Evolutionary conservation across 2,329 filamentous ascomycete species (phyloP).

Genomic region (Fusarium solani-melongenae): DNA sequence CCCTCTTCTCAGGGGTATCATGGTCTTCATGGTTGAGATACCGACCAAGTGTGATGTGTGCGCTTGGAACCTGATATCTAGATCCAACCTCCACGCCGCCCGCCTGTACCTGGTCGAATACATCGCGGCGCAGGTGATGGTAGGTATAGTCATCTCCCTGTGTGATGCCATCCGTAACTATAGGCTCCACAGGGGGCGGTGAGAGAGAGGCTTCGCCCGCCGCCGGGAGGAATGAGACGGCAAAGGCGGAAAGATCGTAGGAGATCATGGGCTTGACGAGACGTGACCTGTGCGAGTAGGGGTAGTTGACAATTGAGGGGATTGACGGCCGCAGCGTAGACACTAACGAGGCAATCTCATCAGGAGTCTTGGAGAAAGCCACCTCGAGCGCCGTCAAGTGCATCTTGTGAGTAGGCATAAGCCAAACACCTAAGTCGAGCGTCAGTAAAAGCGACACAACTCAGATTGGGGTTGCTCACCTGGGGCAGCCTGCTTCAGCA

Average conservation of each 20-base stretch:
- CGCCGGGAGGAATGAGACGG: slow-evolving; percentile 87
- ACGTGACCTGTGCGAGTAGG: slow-evolving; percentile 74
- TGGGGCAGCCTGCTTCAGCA: slow-evolving; percentile 72
- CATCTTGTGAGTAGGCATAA: slow-evolving; percentile 82
- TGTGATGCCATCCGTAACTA: slow-evolving; percentile 48
- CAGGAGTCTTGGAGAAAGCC: slow-evolving; percentile 78
- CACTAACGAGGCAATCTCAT: slow-evolving; percentile 74
- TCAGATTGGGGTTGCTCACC: slow-evolving; percentile 63
- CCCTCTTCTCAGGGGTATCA: slow-evolving; percentile 66
- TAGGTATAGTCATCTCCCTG: slow-evolving; percentile 81
- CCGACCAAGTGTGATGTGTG: slow-evolving; percentile 87
- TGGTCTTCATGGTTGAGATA: slow-evolving; percentile 79
- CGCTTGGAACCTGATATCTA: slow-evolving; percentile 88
- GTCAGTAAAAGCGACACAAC: not conserved
- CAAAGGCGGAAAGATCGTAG: slow-evolving; percentile 86
- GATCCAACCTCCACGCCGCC: slow-evolving; percentile 78
- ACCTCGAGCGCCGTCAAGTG: slow-evolving; percentile 90
- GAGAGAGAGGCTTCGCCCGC: slow-evolving; percentile 64
- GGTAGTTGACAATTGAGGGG: slow-evolving; percentile 72
- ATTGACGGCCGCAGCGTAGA: slow-evolving; percentile 66
- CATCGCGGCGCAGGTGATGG: slow-evolving; percentile 86
- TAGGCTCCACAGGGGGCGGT: slow-evolving; percentile 53
- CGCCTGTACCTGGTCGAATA: slow-evolving; percentile 71
- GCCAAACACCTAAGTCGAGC: slow-evolving; percentile 74
- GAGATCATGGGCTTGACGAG: slow-evolving; percentile 86